Base-by-base conservation (phyloP, 1,139 yeast genomes). In the Saccharomyces hybrid region DNA sequence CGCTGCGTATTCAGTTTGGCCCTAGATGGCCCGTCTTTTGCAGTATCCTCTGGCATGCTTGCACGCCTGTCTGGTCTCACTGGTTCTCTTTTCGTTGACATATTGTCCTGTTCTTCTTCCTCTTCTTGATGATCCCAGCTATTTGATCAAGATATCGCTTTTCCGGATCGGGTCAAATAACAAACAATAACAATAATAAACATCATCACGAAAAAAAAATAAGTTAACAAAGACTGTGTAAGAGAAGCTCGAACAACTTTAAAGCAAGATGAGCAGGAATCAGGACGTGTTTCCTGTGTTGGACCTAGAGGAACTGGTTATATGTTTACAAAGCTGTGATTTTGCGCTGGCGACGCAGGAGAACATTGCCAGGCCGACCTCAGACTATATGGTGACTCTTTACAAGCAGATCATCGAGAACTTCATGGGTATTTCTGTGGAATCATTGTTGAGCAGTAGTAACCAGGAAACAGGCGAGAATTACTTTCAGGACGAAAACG, bases 331-430 rank as follows among this genome's bases (percentile, higher is more conserved):
- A 57, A 80, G 82, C 56, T 83, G 87, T 66, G 86, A 83, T 57
- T 80, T 86, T 51, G 60, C 68, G 52, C 68, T 75, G 12, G 86
- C 84, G 0, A 77, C 80, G 19, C 90, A 84, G 61, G 89, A 84
- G 38, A 76, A 80, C 58, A 75, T 88, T 2, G 64, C 75, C 26
- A 82, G 78, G 60, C 96, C 96, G 6, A 80, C 88, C 0, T 75
- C 84, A 14, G 79, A 79, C 49, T 86, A 81, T 63, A 79, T 86
- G 57, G 78, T 78, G 54, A 73, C 80, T 19, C 70, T 88, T 42
- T 82, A 84, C 57, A 88, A 85, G 61, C 91, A 86, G 65, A 80
- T 88, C 21, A 74, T 88, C 57, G 93, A 86, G 57, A 77, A 81
- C 21, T 88, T 86, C 63, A 75, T 84, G 66, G 88, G 86, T 11